Conservation (phyloP, 106 monocot species). For the Narthecium ossifragum region DNA sequence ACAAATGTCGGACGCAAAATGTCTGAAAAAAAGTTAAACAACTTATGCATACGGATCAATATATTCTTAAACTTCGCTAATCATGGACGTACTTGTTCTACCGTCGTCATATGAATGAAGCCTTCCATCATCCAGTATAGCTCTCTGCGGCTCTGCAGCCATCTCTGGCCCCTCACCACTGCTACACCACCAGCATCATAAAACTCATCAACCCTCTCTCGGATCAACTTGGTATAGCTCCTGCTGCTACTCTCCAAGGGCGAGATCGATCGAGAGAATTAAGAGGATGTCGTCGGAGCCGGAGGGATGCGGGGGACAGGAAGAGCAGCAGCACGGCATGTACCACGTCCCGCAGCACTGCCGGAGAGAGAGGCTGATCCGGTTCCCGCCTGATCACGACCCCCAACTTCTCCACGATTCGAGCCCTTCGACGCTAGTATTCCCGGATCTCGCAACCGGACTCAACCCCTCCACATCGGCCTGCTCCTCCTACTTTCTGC, state of each 20-base stretch:
- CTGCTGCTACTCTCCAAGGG: background rate
- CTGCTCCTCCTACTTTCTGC: background rate
- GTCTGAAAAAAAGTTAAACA: no score
- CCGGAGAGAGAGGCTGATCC: constrained; percentile 38
- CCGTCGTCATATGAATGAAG: no score
- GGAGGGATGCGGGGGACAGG: background rate
- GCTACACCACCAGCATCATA: background rate
- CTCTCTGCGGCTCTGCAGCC: background rate
- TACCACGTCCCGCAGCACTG: constrained; percentile 40
- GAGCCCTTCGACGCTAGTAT: background rate
- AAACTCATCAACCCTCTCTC: no score
- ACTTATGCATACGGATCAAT: no score
- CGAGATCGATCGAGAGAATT: background rate
- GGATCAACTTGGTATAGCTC: background rate
- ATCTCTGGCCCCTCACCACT: background rate
- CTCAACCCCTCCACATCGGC: background rate
- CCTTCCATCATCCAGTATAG: no score
- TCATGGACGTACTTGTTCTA: no score
- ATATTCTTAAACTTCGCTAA: no score
- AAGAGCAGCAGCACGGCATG: background rate
- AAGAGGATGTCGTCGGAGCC: background rate
- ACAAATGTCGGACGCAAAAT: no score
- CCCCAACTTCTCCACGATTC: constrained; percentile 1
- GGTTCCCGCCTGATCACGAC: constrained; percentile 13
- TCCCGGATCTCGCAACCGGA: background rate